A percentile compares a stretch with the other conserved stretches of the same genome.
These are phyloP conservation scores for Symbiodinium pilosum DNA, from an alignment of 73 alveolate species.

Conservation along the genomic window DNA sequence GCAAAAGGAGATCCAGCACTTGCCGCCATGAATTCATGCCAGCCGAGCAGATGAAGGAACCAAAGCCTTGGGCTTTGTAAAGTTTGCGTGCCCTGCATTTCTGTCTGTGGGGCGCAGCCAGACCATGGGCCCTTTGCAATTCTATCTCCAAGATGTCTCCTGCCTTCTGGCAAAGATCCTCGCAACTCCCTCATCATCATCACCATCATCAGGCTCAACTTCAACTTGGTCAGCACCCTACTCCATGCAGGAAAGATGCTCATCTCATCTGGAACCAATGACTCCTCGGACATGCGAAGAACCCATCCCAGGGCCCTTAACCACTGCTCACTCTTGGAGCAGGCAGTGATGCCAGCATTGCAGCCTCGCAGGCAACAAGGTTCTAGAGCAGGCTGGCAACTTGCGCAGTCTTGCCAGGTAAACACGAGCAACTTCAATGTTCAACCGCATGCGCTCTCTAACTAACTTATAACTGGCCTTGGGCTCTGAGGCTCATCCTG, in stretches of 20 bases:
- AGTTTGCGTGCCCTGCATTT: too few relatives aligned
- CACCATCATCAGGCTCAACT: too few relatives aligned
- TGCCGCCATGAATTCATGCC: background rate
- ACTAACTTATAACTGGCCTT: background rate
- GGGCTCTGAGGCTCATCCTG: constrained; percentile 7
- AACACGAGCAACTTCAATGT: too few relatives aligned
- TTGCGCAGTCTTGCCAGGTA: background rate
- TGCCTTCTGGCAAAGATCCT: too few relatives aligned
- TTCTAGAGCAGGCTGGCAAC: background rate
- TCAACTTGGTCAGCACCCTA: too few relatives aligned
- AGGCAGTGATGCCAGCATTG: constrained; percentile 58
- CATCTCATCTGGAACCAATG: constrained; percentile 62
- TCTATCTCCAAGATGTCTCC: too few relatives aligned
- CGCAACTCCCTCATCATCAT: too few relatives aligned
- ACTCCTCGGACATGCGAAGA: constrained; percentile 9
- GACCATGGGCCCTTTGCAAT: too few relatives aligned
- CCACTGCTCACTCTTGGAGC: constrained; percentile 43
- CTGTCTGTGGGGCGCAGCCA: too few relatives aligned
- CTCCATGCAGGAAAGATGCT: constrained; percentile 20
- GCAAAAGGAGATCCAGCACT: background rate
- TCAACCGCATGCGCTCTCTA: too few relatives aligned
- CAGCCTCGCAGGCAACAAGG: background rate
- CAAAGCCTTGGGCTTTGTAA: background rate
- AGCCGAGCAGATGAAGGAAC: constrained; percentile 5
- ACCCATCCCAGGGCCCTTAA: constrained; percentile 3